These are phyloP conservation scores for Camelina sativa DNA, from an alignment of 345 rosid species.

Conservation along the genomic window DNA sequence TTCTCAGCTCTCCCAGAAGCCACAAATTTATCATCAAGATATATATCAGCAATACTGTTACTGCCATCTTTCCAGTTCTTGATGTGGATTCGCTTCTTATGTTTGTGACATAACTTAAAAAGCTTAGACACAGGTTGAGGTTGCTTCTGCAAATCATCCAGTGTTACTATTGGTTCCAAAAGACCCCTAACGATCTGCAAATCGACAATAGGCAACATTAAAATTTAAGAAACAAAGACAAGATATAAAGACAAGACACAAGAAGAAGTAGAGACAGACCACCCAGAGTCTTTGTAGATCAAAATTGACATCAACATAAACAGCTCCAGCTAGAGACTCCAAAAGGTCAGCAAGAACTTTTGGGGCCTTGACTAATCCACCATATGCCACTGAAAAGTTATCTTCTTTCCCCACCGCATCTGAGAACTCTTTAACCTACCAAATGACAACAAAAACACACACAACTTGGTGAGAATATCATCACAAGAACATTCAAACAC, in stretches of 20 bases:
- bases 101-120: constrained; percentile 66
- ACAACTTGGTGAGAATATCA: background rate
- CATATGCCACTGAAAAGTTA: constrained; percentile 47
- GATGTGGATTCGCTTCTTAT: constrained; percentile 58
- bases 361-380: constrained; percentile 79
- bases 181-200: constrained; percentile 66
- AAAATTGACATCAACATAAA: constrained; percentile 61
- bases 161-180: constrained; percentile 71
- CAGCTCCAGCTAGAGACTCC: constrained; percentile 79
- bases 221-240: background rate
- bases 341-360: constrained; percentile 80
- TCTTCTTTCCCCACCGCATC: constrained; percentile 61
- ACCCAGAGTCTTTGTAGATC: constrained; percentile 70
- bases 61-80: constrained; percentile 45
- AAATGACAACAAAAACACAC: background rate
- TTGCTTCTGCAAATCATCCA: constrained; percentile 55
- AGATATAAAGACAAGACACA: background rate
- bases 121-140: constrained; percentile 78
- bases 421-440: constrained; percentile 65
- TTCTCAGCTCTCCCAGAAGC: constrained; percentile 62
- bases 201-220: background rate
- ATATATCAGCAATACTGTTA: constrained; percentile 52
- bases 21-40: constrained; percentile 55
- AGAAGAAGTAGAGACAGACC: constrained; percentile 50
- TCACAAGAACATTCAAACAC: constrained; percentile 17